A percentile compares a stretch with the other conserved stretches of the same genome.
phyloP scores from a whole-genome alignment of 176 grass and related monocot genomes.

The Saccharum officinarum region DNA sequence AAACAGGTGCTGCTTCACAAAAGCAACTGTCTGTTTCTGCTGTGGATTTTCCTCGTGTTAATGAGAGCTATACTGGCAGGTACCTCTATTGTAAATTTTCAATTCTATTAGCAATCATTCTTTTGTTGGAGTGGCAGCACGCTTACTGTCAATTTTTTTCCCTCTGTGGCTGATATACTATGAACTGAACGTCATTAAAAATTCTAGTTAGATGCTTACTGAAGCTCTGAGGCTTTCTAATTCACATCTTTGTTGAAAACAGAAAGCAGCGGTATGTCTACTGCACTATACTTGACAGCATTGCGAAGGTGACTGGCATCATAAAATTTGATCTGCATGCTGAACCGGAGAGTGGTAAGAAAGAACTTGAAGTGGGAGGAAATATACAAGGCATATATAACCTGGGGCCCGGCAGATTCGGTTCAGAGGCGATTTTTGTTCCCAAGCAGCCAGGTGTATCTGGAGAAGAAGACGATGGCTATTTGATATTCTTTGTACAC shows the following conservation, averaged over 20 bases:
- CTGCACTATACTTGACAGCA: constrained; percentile 65
- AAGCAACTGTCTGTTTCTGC: constrained; percentile 81
- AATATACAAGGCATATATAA: constrained; percentile 79
- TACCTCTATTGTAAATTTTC: constrained; percentile 27
- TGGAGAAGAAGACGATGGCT: constrained; percentile 87
- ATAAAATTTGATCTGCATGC: constrained; percentile 86
- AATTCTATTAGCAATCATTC: background rate
- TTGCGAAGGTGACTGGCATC: constrained; percentile 66
- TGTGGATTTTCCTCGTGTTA: constrained; percentile 94
- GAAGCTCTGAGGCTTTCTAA: background rate
- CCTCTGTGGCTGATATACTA: background rate
- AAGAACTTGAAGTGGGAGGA: constrained; percentile 80
- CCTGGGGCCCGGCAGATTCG: constrained; percentile 66
- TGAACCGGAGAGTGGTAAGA: constrained; percentile 58
- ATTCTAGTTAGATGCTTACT: background rate
- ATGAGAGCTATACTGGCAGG: constrained; percentile 87
- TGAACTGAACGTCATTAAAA: background rate
- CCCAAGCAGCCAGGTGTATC: constrained; percentile 60
- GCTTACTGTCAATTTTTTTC: constrained; percentile 6
- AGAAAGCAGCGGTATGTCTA: constrained; percentile 87
- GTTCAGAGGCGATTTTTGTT: constrained; percentile 91
- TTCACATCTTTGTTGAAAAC: constrained; percentile 4
- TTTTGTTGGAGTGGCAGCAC: background rate
- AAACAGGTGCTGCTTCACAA: constrained; percentile 73
- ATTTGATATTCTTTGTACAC: constrained; percentile 86